Percentiles rank a stretch among this genome's conserved stretches.
Evolutionary conservation across 805 yeast genomes (phyloP).

Genomic region (Sugiyamaella smithiae): DNA sequence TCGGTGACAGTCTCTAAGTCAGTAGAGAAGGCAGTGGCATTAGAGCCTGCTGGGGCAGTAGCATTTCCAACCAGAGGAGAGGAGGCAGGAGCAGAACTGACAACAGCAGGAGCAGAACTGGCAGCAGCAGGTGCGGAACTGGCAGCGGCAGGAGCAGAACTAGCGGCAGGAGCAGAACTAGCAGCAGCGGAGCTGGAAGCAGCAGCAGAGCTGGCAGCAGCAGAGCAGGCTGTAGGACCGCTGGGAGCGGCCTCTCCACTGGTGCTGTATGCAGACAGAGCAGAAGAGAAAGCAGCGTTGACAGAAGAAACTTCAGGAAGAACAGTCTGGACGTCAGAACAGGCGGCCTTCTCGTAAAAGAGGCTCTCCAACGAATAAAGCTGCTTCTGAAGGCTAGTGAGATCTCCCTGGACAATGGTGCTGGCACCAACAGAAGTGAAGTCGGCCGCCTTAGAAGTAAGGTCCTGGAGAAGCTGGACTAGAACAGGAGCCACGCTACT

Average conservation of each 20-base stretch:
- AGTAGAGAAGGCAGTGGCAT: conserved; percentile 8
- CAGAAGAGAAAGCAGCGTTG: conserved; percentile 12
- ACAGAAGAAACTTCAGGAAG: conserved; percentile 16
- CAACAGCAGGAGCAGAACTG: conserved; percentile 15
- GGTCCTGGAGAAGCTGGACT: conserved; percentile 22
- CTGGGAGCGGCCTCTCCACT: conserved; percentile 1
- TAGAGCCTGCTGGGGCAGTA: neutral
- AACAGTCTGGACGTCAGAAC: conserved; percentile 17
- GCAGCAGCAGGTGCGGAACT: conserved; percentile 10
- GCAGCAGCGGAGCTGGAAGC: conserved; percentile 12
- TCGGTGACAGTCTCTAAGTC: conserved; percentile 10
- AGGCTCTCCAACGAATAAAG: conserved; percentile 23
- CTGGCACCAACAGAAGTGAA: conserved; percentile 25
- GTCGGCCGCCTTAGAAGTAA: conserved; percentile 27
- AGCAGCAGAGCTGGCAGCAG: conserved; percentile 5
- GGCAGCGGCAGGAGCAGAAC: conserved; percentile 16
- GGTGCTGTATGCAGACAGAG: conserved; percentile 13
- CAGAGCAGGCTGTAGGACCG: conserved; percentile 5
- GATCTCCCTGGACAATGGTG: conserved; percentile 25
- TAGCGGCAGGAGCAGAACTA: conserved; percentile 8
- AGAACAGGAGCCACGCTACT: conserved; percentile 19
- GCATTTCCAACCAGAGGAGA: conserved; percentile 3
- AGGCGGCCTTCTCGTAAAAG: conserved; percentile 20
- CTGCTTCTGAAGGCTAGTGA: conserved; percentile 22
- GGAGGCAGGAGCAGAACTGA: conserved; percentile 8